Conservation (phyloP, 805 yeast species). For the Starmerella powellii region DNA sequence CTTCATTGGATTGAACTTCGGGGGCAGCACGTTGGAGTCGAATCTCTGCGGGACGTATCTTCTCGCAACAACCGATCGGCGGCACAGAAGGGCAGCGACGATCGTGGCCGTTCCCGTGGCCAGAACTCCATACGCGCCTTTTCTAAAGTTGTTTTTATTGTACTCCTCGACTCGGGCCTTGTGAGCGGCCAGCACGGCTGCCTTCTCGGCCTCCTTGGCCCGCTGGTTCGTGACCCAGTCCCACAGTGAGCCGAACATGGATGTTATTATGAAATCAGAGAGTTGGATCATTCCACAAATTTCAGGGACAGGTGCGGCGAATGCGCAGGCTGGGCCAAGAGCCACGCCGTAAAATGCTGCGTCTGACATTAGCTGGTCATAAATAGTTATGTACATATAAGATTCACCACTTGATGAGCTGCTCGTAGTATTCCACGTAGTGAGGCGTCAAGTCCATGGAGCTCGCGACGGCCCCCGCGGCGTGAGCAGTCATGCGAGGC, state of each 20-base stretch:
- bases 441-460: slow-evolving; percentile 33
- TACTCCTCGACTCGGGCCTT: background rate
- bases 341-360: no score
- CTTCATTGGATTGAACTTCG: slow-evolving; percentile 62
- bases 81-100: slow-evolving; percentile 59
- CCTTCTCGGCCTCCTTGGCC: background rate
- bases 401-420: slow-evolving; percentile 51
- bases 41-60: slow-evolving; percentile 64
- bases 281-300: no score
- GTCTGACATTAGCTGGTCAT: no score
- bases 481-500: slow-evolving; percentile 42
- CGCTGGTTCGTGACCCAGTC: background rate
- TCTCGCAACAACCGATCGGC: slow-evolving; percentile 59
- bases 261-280: no score
- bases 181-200: slow-evolving; percentile 2
- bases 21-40: slow-evolving; percentile 78
- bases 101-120: slow-evolving; percentile 64
- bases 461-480: slow-evolving; percentile 39
- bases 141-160: slow-evolving; percentile 7
- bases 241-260: no score
- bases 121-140: slow-evolving; percentile 36
- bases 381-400: background rate
- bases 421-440: slow-evolving; percentile 58
- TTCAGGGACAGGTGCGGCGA: no score
- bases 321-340: no score